Evolutionary conservation across 2,329 filamentous ascomycete genomes (phyloP).

Genomic region (Zopfia rhizophila): DNA sequence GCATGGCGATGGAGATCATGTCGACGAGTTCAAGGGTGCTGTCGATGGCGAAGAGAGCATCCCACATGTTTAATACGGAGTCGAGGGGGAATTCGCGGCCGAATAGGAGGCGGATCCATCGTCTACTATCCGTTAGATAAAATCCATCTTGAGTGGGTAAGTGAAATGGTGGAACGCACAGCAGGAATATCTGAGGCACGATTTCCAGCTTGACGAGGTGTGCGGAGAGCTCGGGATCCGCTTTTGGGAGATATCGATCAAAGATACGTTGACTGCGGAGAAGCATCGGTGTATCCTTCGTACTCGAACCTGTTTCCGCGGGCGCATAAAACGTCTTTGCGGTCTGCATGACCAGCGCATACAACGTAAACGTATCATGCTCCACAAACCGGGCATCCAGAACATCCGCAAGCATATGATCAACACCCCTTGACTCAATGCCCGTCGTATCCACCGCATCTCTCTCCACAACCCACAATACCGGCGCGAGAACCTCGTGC

Average conservation of each 20-base stretch:
- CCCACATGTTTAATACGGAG: conserved; percentile 86
- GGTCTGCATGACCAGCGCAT: conserved; percentile 86
- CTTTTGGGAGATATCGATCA: conserved; percentile 77
- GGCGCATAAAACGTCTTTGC: conserved; percentile 90
- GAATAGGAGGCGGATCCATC: conserved; percentile 94
- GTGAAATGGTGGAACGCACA: conserved; percentile 71
- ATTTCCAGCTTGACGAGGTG: conserved; percentile 88
- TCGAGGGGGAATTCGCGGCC: conserved; percentile 93
- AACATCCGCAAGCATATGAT: conserved; percentile 54
- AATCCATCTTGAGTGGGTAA: background rate
- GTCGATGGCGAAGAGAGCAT: conserved; percentile 88
- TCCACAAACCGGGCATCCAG: conserved; percentile 81
- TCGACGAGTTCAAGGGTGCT: conserved; percentile 83
- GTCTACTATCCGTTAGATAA: conserved; percentile 61
- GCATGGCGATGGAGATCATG: conserved; percentile 92
- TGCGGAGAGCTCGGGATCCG: conserved; percentile 83
- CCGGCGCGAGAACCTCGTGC: conserved; percentile 93
- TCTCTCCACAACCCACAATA: conserved; percentile 83
- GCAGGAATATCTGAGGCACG: conserved; percentile 94
- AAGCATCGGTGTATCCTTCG: conserved; percentile 75
- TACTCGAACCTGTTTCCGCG: conserved; percentile 46
- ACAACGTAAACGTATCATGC: conserved; percentile 89
- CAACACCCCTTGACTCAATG: conserved; percentile 34
- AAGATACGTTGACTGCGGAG: conserved; percentile 88
- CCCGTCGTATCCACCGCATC: conserved; percentile 73